Base-by-base conservation (phyloP, 1,139 yeast species). In the Kodamaea anthophila region DNA sequence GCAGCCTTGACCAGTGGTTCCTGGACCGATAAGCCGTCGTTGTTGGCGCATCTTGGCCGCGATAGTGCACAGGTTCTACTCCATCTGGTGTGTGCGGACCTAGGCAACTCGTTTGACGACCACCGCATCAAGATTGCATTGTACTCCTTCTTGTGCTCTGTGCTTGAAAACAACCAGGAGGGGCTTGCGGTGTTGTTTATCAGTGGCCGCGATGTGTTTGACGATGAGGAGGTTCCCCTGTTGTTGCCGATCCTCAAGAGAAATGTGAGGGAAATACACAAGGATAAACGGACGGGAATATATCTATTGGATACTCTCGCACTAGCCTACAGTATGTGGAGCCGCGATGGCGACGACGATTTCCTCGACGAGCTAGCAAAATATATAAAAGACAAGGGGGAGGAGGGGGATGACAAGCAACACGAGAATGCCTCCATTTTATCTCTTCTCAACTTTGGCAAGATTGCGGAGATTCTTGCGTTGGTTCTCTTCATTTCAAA, bases 151-250 rank as follows among this genome's bases (percentile, higher is more conserved):
- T 74, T 88, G 37, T 70, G 91, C n/a, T 69, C 87, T 0, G 79
- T 85, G 5, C 69, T 84, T 67, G 74, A 72, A 40, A 31, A 31
- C 5, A 74, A 79, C 35, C 96, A 91, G 56, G 94, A 87, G 48
- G 97, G 97, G 1, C 58, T 88, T 18, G 70, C 94, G 1, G 82
- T 84, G 29, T 62, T 84, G 26, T 74, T 91, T 38, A 62, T 86
- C 24, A 81, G 85, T 29, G 95, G 94, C 2, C 60, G 73, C 36
- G 80, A 78, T 39, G 73, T 63, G 4, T 66, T 65, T 37, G 64
- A 62, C 1, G 65, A 60, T 30, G 44, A 48, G 5, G 63, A 73
- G 5, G 16, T 21, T 8, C 10, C 10, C 5, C 65, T 74, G 0
- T 51, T 86, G 16, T 58, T 85, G 24, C 62, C 65, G 14, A 70